Percentiles rank a stretch among this genome's conserved stretches.
phyloP scores from a whole-genome alignment of 495 filamentous ascomycete genomes.

The Xylaria cubensis region DNA sequence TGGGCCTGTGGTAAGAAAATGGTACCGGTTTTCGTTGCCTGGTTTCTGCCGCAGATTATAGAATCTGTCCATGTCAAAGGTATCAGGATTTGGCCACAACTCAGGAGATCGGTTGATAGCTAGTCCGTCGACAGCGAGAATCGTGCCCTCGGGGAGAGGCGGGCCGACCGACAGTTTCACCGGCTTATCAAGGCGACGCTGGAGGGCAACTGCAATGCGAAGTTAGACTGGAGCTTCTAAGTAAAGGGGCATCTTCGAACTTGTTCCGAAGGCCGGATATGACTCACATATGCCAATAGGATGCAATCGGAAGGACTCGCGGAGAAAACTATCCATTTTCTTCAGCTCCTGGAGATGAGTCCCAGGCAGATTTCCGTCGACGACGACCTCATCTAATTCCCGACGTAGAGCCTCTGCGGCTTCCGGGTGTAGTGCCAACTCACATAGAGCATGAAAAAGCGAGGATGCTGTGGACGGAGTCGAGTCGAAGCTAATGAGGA shows the following conservation, averaged over 20 bases:
- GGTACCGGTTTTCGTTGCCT: neutral
- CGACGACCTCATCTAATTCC: neutral
- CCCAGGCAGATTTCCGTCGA: neutral
- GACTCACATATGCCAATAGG: constrained; percentile 1
- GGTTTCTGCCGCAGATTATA: neutral
- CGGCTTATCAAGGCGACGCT: neutral
- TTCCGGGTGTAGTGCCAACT: constrained; percentile 1
- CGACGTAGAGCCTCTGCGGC: neutral
- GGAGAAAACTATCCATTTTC: constrained; percentile 18
- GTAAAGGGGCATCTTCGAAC: neutral
- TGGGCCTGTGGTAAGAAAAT: neutral
- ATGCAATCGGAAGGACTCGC: constrained; percentile 10
- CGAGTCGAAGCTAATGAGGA: constrained; percentile 12
- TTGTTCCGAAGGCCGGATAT: neutral
- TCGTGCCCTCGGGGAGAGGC: neutral
- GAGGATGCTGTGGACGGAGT: constrained; percentile 3
- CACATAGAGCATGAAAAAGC: neutral
- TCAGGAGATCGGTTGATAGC: neutral
- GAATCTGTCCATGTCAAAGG: neutral
- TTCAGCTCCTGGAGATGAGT: constrained; percentile 6
- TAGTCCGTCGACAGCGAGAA: constrained; percentile 10
- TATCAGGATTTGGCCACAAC: constrained; percentile 6
- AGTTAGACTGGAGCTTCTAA: neutral
- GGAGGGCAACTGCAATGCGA: neutral
- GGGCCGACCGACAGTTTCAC: constrained; percentile 15